Conservation (phyloP, 768 basidiomycete species). For the Pisolithus sp. region DNA sequence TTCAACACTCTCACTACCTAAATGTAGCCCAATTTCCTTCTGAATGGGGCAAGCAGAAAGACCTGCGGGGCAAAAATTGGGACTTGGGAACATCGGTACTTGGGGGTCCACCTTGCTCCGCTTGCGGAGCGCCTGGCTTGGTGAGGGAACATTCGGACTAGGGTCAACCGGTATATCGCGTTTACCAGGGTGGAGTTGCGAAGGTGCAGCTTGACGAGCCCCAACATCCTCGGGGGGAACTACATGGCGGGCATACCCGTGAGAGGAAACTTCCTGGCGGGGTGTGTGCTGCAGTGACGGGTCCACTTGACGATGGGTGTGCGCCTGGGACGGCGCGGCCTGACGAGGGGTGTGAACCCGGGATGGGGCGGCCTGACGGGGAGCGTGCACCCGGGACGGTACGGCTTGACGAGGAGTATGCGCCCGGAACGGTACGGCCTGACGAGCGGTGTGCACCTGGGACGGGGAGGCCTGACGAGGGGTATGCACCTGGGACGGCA, state of each 20-base stretch:
- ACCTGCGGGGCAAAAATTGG: conserved; percentile 15
- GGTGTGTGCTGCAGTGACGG: not conserved
- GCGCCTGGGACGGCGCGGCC: conserved; percentile 1
- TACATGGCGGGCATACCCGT: not conserved
- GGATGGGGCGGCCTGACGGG: not conserved
- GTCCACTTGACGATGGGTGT: not conserved
- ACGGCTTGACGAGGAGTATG: not conserved
- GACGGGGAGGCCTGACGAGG: not conserved
- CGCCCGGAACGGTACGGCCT: not conserved
- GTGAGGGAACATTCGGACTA: not conserved
- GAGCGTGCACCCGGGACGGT: conserved; percentile 1
- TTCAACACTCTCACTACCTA: conserved; percentile 9
- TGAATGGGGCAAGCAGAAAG: conserved; percentile 19
- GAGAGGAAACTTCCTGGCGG: not conserved
- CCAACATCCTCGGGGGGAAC: too few species aligned
- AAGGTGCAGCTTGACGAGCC: too few species aligned
- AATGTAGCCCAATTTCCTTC: conserved; percentile 1
- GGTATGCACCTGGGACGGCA: not conserved
- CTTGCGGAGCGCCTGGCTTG: not conserved
- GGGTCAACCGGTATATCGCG: not conserved
- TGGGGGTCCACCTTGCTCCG: conserved; percentile 12
- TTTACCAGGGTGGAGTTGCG: not conserved
- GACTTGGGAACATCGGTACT: conserved; percentile 2
- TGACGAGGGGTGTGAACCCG: not conserved
- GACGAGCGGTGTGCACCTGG: not conserved